phyloP scores from a whole-genome alignment of 2,329 filamentous ascomycete genomes.

The Paracamarosporium sp. region DNA sequence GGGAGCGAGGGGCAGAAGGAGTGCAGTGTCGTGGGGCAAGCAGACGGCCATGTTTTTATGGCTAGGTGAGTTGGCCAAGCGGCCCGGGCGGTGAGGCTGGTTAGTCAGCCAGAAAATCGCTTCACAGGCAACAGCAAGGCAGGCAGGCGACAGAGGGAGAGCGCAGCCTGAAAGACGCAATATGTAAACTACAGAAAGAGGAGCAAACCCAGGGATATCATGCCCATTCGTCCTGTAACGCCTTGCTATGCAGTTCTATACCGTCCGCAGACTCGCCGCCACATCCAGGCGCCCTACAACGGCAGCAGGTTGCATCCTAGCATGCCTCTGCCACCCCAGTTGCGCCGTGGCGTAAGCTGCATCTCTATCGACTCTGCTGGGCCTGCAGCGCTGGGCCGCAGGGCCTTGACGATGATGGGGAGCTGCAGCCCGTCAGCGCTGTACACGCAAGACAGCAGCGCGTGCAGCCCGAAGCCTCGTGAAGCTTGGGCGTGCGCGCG shows the following conservation, averaged over 20 bases:
- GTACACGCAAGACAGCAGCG: slow-evolving; percentile 15
- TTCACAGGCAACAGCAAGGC: slow-evolving; percentile 16
- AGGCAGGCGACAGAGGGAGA: slow-evolving; percentile 25
- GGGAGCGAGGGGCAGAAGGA: slow-evolving; percentile 32
- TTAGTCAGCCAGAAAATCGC: slow-evolving; percentile 19
- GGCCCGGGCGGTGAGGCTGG: slow-evolving; percentile 29
- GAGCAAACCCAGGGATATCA: slow-evolving; percentile 42
- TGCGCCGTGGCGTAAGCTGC: slow-evolving; percentile 74
- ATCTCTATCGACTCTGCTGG: slow-evolving; percentile 65
- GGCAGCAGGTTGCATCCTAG: slow-evolving; percentile 91
- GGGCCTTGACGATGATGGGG: slow-evolving; percentile 70
- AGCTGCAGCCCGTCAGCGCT: slow-evolving; percentile 58
- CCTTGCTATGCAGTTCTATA: slow-evolving; percentile 40
- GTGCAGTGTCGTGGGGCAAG: slow-evolving; percentile 40
- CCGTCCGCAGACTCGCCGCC: slow-evolving; percentile 16
- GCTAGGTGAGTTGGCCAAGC: slow-evolving; percentile 32
- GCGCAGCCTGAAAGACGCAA: slow-evolving; percentile 4
- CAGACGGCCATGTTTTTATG: slow-evolving; percentile 42
- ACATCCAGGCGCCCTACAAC: slow-evolving; percentile 57
- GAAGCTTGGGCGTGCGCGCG: slow-evolving; percentile 14
- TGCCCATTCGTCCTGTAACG: slow-evolving; percentile 37
- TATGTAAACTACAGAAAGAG: slow-evolving; percentile 15
- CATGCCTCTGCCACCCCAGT: slow-evolving; percentile 91
- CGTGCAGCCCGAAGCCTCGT: slow-evolving; percentile 16
- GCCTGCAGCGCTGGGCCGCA: slow-evolving; percentile 55